A percentile compares a stretch with the other conserved stretches of the same genome.
Evolutionary conservation across 202 grass and related monocot species (phyloP).

Genomic region (Zoysia matrella): DNA sequence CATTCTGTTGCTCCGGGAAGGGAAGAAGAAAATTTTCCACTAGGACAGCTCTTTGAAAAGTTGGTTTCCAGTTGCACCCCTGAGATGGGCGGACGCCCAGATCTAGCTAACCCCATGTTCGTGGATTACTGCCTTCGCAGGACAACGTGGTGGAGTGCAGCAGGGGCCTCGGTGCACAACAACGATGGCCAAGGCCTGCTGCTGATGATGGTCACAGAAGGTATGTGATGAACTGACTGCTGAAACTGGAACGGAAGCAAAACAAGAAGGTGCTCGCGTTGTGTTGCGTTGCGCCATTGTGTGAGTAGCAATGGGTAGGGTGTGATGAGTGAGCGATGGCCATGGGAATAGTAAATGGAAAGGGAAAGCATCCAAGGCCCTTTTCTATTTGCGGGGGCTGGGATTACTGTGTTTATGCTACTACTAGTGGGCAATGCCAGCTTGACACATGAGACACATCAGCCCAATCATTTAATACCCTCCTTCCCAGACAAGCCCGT

Average conservation of each 20-base stretch:
- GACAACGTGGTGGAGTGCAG: constrained; percentile 39
- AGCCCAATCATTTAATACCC: constrained; percentile 35
- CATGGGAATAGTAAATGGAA: constrained; percentile 29
- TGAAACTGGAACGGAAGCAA: constrained; percentile 32
- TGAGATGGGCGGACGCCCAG: constrained; percentile 10
- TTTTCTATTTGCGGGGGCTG: constrained; percentile 31
- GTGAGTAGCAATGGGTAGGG: too few species aligned
- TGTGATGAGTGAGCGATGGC: neutral
- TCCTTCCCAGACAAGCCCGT: constrained; percentile 29
- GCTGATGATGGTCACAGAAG: constrained; percentile 30
- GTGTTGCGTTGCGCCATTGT: neutral
- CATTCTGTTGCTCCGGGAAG: neutral
- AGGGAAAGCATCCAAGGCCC: constrained; percentile 58
- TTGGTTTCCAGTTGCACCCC: constrained; percentile 47
- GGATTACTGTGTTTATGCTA: constrained; percentile 32
- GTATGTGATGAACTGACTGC: constrained; percentile 43
- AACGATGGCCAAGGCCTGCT: constrained; percentile 1
- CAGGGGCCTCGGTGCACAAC: constrained; percentile 28
- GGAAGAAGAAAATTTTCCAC: neutral
- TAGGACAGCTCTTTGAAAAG: neutral
- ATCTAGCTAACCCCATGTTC: constrained; percentile 49
- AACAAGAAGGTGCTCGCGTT: neutral
- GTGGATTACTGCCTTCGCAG: constrained; percentile 30
- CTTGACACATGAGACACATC: constrained; percentile 45
- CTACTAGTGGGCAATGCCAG: constrained; percentile 45